phyloP scores from a whole-genome alignment of 2,329 filamentous ascomycete species.

The Acrocalymma vagum region DNA sequence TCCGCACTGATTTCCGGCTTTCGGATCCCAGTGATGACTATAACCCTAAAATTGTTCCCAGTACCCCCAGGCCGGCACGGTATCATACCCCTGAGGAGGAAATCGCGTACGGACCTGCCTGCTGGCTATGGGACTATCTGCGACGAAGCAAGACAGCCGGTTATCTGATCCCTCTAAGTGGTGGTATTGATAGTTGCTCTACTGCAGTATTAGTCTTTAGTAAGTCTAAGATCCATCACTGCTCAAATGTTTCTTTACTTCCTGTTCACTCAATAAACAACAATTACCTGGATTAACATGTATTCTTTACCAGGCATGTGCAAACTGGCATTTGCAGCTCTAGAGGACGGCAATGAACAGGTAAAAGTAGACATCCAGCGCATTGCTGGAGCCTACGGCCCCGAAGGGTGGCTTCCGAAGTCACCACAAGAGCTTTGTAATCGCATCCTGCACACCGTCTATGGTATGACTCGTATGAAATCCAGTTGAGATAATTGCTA shows the following conservation, averaged over 20 bases:
- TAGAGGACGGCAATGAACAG: constrained; percentile 60
- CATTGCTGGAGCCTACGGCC: constrained; percentile 60
- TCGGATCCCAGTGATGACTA: constrained; percentile 51
- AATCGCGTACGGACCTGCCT: constrained; percentile 70
- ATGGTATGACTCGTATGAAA: constrained; percentile 25
- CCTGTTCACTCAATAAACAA: constrained; percentile 29
- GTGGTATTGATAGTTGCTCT: constrained; percentile 69
- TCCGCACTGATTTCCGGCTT: constrained; percentile 56
- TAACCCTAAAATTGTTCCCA: constrained; percentile 57
- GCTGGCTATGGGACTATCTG: constrained; percentile 73
- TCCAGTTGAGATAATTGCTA: no score
- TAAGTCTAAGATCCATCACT: constrained; percentile 10
- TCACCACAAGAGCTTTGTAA: constrained; percentile 68
- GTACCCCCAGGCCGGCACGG: constrained; percentile 55
- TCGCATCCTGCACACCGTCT: constrained; percentile 64
- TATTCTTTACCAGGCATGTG: no score
- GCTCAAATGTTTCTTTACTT: constrained; percentile 17
- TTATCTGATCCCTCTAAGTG: constrained; percentile 65
- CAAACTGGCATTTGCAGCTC: constrained; percentile 62
- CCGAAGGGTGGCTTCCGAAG: constrained; percentile 59
- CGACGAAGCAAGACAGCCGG: constrained; percentile 61
- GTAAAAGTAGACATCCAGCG: constrained; percentile 63
- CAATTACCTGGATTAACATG: no score
- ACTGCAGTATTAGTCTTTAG: constrained; percentile 59
- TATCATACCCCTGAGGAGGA: constrained; percentile 69